Percentiles rank a stretch among this genome's conserved stretches.
Evolutionary conservation across 2,329 filamentous ascomycete species (phyloP).

Genomic region (Shiraia bambusicola): DNA sequence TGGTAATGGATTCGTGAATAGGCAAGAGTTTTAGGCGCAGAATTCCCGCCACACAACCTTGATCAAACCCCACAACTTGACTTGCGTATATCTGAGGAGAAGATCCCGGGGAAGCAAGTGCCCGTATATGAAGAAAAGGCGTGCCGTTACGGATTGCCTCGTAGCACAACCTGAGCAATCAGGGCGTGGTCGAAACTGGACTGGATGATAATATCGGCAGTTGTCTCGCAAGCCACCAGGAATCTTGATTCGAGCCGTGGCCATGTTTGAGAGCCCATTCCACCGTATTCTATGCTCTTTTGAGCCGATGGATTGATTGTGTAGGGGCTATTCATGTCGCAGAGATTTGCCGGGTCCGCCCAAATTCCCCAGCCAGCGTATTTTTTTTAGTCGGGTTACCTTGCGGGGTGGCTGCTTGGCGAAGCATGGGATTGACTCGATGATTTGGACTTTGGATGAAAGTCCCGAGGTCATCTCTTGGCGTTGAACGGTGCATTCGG

Average conservation of each 20-base stretch:
- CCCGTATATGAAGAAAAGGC: slow-evolving; percentile 31
- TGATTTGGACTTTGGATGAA: slow-evolving; percentile 16
- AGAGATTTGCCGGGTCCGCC: slow-evolving; percentile 32
- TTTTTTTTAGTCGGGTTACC: slow-evolving; percentile 15
- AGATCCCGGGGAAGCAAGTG: slow-evolving; percentile 32
- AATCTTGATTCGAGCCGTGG: slow-evolving; percentile 9
- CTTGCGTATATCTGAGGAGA: slow-evolving; percentile 23
- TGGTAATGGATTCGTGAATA: slow-evolving; percentile 3
- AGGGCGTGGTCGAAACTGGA: slow-evolving; percentile 12
- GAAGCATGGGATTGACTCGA: slow-evolving; percentile 18
- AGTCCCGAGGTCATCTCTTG: slow-evolving; percentile 20
- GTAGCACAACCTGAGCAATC: slow-evolving; percentile 6
- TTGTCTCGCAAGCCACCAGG: slow-evolving; percentile 22
- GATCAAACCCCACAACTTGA: slow-evolving; percentile 20
- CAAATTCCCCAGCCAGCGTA: slow-evolving; percentile 12
- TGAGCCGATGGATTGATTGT: slow-evolving; percentile 19
- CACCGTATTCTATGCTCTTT: slow-evolving; percentile 16
- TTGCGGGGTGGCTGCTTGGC: slow-evolving; percentile 39
- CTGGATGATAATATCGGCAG: slow-evolving; percentile 30
- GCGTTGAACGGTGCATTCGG: slow-evolving; percentile 13
- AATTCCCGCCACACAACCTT: slow-evolving; percentile 6
- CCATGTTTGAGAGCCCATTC: slow-evolving; percentile 17
- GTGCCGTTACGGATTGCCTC: slow-evolving; percentile 17
- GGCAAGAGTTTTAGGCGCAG: slow-evolving; percentile 5
- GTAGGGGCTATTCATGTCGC: slow-evolving; percentile 14